phyloP scores from a whole-genome alignment of 805 yeast species.

The Pichia manshurica region DNA sequence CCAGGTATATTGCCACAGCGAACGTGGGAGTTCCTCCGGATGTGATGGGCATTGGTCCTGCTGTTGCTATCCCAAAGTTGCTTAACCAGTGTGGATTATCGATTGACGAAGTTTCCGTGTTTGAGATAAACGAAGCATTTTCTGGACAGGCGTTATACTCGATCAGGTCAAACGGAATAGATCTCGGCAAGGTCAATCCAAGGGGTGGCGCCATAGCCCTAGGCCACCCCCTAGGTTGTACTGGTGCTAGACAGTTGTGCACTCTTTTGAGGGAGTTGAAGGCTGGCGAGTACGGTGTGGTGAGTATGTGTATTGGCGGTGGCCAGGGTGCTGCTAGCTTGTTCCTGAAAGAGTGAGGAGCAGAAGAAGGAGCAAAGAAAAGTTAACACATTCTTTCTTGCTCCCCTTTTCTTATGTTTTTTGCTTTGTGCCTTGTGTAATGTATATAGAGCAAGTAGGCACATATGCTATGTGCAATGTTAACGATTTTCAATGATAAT shows the following conservation, averaged over 20 bases:
- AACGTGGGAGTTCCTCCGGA: conserved; percentile 95
- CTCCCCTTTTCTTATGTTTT: too few species aligned
- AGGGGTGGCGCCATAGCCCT: conserved; percentile 96
- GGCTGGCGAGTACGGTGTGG: conserved; percentile 79
- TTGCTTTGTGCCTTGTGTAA: too few species aligned
- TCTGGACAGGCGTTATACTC: conserved; percentile 91
- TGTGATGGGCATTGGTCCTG: conserved; percentile 98
- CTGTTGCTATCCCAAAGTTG: conserved; percentile 84
- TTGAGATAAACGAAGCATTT: conserved; percentile 93
- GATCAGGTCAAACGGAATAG: conserved; percentile 59
- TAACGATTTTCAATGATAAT: too few species aligned
- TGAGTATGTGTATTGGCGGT: conserved; percentile 96
- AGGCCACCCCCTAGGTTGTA: conserved; percentile 90
- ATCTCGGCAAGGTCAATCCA: conserved; percentile 69
- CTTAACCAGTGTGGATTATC: conserved; percentile 41
- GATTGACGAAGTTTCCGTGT: conserved; percentile 63
- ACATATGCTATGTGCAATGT: too few species aligned
- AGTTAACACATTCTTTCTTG: too few species aligned
- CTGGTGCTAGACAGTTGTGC: conserved; percentile 85
- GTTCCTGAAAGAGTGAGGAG: conserved; percentile 62
- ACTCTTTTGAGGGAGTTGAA: conserved; percentile 77
- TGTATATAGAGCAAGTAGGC: too few species aligned
- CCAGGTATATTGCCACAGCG: conserved; percentile 72
- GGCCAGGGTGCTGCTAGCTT: conserved; percentile 98
- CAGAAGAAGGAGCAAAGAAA: too few species aligned